Base-by-base conservation (phyloP, 2,329 filamentous ascomycete genomes). In the Albophoma yamanashiensis region DNA sequence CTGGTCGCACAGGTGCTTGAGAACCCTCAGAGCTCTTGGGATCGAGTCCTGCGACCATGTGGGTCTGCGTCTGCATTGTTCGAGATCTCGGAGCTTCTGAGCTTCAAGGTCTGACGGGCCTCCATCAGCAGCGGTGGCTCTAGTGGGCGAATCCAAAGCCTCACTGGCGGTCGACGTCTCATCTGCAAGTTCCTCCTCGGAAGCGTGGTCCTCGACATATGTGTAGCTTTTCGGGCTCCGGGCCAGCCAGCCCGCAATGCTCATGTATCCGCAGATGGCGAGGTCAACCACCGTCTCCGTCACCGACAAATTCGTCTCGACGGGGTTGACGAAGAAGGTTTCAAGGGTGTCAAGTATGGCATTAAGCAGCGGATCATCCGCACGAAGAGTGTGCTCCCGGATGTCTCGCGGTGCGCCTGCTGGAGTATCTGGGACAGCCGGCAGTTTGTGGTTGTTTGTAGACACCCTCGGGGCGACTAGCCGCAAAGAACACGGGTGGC, bases 161-260 rank as follows among this genome's bases (percentile, higher is more conserved):
- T 63, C 59, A 36, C 61, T 62, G 50, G 43, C 59, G 57, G n/a
- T 56, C 36, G 43, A 62, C 43, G 45, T 61, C 59, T 47, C 63
- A 14, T 60, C 60, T 20, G 52, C 40, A 4, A 36, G 12, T 20
- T 60, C 60, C 25, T 62, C 62, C 6, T 64, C 64, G 8, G 65
- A 67, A 12, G 70, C 67, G 67, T 79, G 63, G 66, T 78, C 59
- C 72, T 80, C 63, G 70, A 75, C 63, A 56, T 80, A 79, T 11
- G 78, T 77, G 61, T 83, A 89, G 7, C 77, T 75, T 67, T 86
- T 78, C 4, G 89, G 89, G 58, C 88, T 85, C 20, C 91, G 86
- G 7, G 93, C 78, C 38, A 97, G 77, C 93, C 94, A 99, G n/a
- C 89, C 89, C 68, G 97, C 91, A 15, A 97, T 80, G 25, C 87